Percentiles rank a stretch among this genome's conserved stretches.
phyloP scores from a whole-genome alignment of 352 stramenopile genomes.

The Phytophthora capsici region DNA sequence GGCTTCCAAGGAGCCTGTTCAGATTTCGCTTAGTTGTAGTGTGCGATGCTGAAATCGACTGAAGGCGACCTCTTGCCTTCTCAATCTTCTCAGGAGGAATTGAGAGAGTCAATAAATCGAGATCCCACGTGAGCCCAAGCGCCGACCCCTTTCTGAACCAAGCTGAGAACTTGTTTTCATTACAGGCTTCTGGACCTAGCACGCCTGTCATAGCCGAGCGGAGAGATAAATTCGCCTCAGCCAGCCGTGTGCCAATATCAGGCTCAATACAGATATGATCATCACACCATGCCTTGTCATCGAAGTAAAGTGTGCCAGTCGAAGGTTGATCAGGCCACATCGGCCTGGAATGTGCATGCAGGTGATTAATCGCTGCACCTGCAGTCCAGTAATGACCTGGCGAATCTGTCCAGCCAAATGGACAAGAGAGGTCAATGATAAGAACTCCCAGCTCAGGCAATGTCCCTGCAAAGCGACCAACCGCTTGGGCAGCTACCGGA shows the following conservation, averaged over 20 bases:
- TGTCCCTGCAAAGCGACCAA: background rate
- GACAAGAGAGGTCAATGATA: background rate
- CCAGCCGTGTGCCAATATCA: background rate
- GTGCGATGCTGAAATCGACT: no score
- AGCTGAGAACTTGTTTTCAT: no score
- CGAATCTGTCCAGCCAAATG: background rate
- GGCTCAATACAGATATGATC: no score
- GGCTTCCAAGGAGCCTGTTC: no score
- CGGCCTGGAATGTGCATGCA: background rate
- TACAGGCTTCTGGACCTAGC: background rate
- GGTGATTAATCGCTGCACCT: background rate
- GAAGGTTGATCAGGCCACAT: background rate
- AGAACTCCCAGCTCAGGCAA: background rate
- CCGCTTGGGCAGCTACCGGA: background rate
- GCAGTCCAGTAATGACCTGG: background rate
- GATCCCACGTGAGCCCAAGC: no score
- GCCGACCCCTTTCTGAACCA: no score
- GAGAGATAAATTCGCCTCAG: background rate
- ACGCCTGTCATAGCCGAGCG: background rate
- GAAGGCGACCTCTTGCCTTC: no score
- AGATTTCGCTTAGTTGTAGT: no score
- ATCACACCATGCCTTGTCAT: background rate
- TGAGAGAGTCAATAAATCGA: no score
- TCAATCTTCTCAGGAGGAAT: no score
- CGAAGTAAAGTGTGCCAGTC: background rate